Conservation (phyloP, 257 asterid genomes). For the Nicotiana paniculata region DNA sequence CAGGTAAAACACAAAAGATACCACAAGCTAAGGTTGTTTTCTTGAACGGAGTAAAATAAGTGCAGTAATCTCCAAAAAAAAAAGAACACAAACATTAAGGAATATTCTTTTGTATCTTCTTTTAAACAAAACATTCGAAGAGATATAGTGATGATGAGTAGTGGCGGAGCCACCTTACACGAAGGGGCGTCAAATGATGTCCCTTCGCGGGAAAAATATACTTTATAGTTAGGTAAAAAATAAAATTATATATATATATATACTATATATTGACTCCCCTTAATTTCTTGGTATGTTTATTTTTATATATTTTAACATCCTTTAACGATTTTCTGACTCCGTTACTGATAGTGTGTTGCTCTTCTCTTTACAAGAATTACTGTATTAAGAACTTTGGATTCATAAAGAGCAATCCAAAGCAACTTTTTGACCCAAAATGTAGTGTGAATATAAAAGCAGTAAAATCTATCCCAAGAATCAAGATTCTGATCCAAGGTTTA, state of each 20-base stretch:
- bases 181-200: too few species aligned
- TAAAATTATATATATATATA: too few species aligned
- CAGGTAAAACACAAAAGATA: not conserved
- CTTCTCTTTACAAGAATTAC: not conserved
- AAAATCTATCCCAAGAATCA: constrained; percentile 5
- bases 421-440: constrained; percentile 2
- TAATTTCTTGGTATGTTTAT: too few species aligned
- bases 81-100: constrained; percentile 19
- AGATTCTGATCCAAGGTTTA: constrained; percentile 7
- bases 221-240: too few species aligned
- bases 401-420: not conserved
- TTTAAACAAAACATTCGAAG: not conserved
- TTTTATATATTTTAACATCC: too few species aligned
- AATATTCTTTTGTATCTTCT: constrained; percentile 5
- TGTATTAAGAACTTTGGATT: not conserved
- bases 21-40: not conserved
- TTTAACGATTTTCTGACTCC: too few species aligned
- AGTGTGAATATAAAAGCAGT: not conserved
- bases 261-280: too few species aligned
- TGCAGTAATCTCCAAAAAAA: constrained; percentile 11
- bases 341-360: not conserved
- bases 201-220: too few species aligned
- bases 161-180: too few species aligned
- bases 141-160: not conserved
- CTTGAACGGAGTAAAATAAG: not conserved